Conservation (phyloP, 2,329 filamentous ascomycete species). For the Talaromyces rugulosus region DNA sequence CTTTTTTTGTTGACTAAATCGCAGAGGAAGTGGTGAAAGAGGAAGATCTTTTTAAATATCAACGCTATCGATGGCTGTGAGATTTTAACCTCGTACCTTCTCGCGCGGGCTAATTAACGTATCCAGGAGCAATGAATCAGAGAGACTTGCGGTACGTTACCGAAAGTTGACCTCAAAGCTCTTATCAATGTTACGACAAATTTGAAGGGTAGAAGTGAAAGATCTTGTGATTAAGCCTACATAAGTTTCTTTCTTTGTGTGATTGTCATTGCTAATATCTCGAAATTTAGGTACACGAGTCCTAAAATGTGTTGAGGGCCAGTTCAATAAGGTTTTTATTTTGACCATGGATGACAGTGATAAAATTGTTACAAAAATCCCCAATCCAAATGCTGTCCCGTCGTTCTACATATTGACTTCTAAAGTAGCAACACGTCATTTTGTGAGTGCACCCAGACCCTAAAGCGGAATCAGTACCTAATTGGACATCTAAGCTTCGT, state of each 20-base stretch:
- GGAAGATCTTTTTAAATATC: conserved; percentile 23
- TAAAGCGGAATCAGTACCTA: neutral
- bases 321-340: conserved; percentile 21
- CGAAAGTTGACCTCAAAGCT: conserved; percentile 20
- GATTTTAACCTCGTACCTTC: conserved; percentile 12
- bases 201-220: neutral
- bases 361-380: conserved; percentile 16
- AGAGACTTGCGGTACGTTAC: conserved; percentile 23
- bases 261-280: neutral
- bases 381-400: conserved; percentile 16
- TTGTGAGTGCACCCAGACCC: conserved; percentile 15
- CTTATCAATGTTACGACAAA: conserved; percentile 18
- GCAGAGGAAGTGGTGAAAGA: conserved; percentile 14
- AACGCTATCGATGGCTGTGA: conserved; percentile 23
- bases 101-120: conserved; percentile 8
- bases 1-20: neutral
- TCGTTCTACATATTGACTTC: conserved; percentile 18
- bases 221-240: neutral
- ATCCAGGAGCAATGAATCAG: conserved; percentile 20
- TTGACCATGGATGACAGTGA: conserved; percentile 20
- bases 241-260: neutral
- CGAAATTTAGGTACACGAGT: conserved; percentile 11
- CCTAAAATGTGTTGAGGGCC: conserved; percentile 21
- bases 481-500: conserved; percentile 10
- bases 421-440: conserved; percentile 21